Evolutionary conservation across 2,329 filamentous ascomycete species (phyloP).

Genomic region (Ceratocystis smalleyi): DNA sequence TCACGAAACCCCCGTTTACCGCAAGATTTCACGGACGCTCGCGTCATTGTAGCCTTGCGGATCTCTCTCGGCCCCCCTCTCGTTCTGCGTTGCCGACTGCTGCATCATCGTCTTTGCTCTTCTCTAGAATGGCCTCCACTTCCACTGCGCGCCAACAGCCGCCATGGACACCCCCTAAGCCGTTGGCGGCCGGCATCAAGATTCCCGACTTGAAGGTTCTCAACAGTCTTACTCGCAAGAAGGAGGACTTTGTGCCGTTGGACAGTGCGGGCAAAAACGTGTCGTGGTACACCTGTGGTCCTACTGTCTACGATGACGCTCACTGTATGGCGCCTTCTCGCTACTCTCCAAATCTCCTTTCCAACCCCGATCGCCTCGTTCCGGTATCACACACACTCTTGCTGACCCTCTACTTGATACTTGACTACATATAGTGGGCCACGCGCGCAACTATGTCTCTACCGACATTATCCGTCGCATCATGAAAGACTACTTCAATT

Average conservation of each 20-base stretch:
- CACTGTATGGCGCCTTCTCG: constrained; percentile 31
- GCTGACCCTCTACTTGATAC: neutral
- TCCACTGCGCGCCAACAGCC: constrained; percentile 15
- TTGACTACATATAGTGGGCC: constrained; percentile 36
- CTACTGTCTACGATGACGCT: constrained; percentile 69
- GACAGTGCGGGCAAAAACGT: constrained; percentile 16
- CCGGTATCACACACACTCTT: neutral
- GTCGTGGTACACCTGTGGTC: constrained; percentile 59
- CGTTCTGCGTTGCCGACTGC: neutral
- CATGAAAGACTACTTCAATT: constrained; percentile 67
- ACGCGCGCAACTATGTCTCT: constrained; percentile 80
- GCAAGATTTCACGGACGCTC: neutral
- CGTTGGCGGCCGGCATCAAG: constrained; percentile 10
- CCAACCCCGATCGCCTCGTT: neutral
- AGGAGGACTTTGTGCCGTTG: constrained; percentile 17
- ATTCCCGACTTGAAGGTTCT: constrained; percentile 16
- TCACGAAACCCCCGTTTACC: neutral
- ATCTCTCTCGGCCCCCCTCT: neutral
- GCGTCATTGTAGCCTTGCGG: neutral
- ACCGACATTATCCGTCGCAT: constrained; percentile 80
- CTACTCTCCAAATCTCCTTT: neutral
- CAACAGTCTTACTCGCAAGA: constrained; percentile 17
- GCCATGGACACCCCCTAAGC: constrained; percentile 13
- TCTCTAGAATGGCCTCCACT: constrained; percentile 13
- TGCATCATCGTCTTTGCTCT: neutral